Conservation (phyloP, 257 asterid species). For the Solanum pimpinellifolium region DNA sequence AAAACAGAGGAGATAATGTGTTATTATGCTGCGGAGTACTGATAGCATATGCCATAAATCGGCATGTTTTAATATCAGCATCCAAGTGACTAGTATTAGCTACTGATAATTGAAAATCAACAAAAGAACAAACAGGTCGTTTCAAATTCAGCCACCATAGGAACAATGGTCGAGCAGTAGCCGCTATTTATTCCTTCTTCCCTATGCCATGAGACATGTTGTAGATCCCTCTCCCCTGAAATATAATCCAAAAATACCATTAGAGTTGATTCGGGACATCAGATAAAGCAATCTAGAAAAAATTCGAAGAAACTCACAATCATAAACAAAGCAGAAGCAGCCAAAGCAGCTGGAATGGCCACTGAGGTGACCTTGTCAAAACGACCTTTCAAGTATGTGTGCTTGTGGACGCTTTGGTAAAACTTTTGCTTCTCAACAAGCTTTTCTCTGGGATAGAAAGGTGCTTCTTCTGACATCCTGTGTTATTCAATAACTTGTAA, state of each 20-base stretch:
- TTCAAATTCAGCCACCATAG: background rate
- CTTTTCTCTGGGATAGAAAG: conserved; percentile 14
- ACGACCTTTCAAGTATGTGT: conserved; percentile 14
- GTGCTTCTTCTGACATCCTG: conserved; percentile 16
- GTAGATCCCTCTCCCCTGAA: conserved; percentile 19
- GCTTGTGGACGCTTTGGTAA: conserved; percentile 8
- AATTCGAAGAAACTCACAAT: conserved; percentile 5
- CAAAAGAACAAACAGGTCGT: background rate
- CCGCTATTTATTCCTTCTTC: conserved; percentile 10
- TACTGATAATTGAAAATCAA: background rate
- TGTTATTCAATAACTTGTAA: background rate
- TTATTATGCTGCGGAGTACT: background rate
- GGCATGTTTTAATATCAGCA: background rate
- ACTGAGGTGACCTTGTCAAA: conserved; percentile 14
- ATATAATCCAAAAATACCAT: background rate
- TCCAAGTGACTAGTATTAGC: background rate
- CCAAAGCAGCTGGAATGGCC: conserved; percentile 18
- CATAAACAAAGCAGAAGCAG: conserved; percentile 3
- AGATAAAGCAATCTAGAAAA: background rate
- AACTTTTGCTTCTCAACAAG: conserved; percentile 11
- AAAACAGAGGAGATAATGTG: background rate
- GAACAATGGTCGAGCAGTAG: background rate
- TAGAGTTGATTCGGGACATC: background rate
- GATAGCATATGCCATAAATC: background rate
- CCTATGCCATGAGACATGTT: conserved; percentile 15